Conservation (phyloP, 2,329 filamentous ascomycete genomes). For the Sporothrix curviconia region DNA sequence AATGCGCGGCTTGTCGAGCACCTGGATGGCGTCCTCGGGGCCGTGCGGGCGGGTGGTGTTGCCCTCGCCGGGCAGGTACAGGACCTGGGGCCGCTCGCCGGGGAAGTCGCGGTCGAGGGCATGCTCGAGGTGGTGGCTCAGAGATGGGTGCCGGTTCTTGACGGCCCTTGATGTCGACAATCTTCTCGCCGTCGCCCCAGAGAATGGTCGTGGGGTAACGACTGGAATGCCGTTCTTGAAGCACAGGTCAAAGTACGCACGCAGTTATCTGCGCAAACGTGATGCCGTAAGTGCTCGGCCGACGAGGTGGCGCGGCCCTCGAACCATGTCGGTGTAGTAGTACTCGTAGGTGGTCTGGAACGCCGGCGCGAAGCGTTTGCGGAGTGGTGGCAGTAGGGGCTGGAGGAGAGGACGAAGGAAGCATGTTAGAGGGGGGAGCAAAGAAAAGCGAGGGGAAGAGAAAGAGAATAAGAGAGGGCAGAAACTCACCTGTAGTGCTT, state of each 20-base stretch:
- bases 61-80: slow-evolving; percentile 66
- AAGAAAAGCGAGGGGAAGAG: neutral
- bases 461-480: neutral
- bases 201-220: slow-evolving; percentile 73
- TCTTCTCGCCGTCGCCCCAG: slow-evolving; percentile 68
- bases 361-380: slow-evolving; percentile 69
- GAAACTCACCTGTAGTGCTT: slow-evolving; percentile 62
- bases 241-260: slow-evolving; percentile 73
- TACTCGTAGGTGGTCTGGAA: slow-evolving; percentile 94
- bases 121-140: slow-evolving; percentile 41
- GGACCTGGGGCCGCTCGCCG: slow-evolving; percentile 63
- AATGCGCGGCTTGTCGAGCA: slow-evolving; percentile 15
- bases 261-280: slow-evolving; percentile 85
- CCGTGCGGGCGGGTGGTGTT: slow-evolving; percentile 38
- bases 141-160: slow-evolving; percentile 56
- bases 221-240: slow-evolving; percentile 55
- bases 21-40: slow-evolving; percentile 22
- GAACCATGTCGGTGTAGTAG: slow-evolving; percentile 76
- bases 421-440: neutral
- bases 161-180: slow-evolving; percentile 59
- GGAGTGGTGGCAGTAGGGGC: slow-evolving; percentile 64
- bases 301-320: slow-evolving; percentile 54
- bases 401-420: too few relatives aligned
- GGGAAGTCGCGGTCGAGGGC: slow-evolving; percentile 53
- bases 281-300: slow-evolving; percentile 77